A percentile compares a stretch with the other conserved stretches of the same genome.
phyloP scores from a whole-genome alignment of 2,329 filamentous ascomycete genomes.

The Fusarium tanahbumbuense region DNA sequence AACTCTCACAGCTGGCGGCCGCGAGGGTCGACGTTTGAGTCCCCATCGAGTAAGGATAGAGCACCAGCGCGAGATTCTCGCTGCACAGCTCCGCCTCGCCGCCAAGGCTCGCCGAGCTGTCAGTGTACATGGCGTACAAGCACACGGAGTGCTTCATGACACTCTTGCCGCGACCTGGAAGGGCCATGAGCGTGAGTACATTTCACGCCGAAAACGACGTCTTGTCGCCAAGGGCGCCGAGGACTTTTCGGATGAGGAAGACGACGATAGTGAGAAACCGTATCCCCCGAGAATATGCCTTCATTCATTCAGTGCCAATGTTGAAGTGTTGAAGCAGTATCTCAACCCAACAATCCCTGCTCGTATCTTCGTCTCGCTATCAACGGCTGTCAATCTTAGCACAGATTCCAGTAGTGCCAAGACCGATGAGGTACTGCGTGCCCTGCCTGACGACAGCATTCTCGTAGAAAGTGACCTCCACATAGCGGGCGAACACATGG shows the following conservation, averaged over 20 bases:
- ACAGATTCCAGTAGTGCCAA: slow-evolving; percentile 58
- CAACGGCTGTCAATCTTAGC: slow-evolving; percentile 81
- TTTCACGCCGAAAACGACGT: slow-evolving; percentile 69
- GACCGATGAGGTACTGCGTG: slow-evolving; percentile 74
- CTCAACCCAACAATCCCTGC: slow-evolving; percentile 77
- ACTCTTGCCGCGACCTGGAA: slow-evolving; percentile 74
- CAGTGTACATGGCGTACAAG: slow-evolving; percentile 80
- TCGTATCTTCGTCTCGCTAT: slow-evolving; percentile 89
- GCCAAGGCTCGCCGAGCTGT: slow-evolving; percentile 73
- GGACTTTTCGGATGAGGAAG: slow-evolving; percentile 55
- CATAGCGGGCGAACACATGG: slow-evolving; percentile 83
- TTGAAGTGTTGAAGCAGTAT: slow-evolving; percentile 82
- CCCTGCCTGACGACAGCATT: slow-evolving; percentile 80
- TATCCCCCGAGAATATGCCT: slow-evolving; percentile 92
- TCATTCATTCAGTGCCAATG: slow-evolving; percentile 88
- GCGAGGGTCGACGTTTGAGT: slow-evolving; percentile 75
- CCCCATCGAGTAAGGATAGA: slow-evolving; percentile 74
- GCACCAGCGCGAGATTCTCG: slow-evolving; percentile 76
- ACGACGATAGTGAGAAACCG: slow-evolving; percentile 58
- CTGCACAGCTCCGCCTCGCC: slow-evolving; percentile 76
- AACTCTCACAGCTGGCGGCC: slow-evolving; percentile 72
- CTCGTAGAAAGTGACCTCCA: slow-evolving; percentile 93
- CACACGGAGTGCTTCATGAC: slow-evolving; percentile 77
- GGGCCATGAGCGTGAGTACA: slow-evolving; percentile 72
- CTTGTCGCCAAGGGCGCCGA: slow-evolving; percentile 61